Conservation (phyloP, 768 basidiomycete species). For the Lactarius psammicola region DNA sequence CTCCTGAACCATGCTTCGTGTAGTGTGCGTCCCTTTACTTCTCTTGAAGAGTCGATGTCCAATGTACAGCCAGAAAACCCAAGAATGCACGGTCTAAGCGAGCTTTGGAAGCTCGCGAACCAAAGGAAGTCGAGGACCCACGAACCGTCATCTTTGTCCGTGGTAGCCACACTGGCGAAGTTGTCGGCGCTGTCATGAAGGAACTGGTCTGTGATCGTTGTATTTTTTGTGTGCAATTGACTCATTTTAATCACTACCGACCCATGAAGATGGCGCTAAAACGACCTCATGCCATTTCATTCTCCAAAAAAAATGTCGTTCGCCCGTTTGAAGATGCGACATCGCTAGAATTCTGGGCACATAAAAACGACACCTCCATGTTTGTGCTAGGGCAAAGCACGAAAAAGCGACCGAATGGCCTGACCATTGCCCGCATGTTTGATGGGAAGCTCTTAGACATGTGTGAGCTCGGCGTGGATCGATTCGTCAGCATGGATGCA, state of each 20-base stretch:
- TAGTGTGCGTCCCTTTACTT: conserved; percentile 19
- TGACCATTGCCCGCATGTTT: conserved; percentile 85
- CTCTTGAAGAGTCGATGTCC: not conserved
- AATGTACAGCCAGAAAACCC: conserved; percentile 61
- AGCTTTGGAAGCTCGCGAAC: conserved; percentile 77
- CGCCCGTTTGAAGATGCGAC: conserved; percentile 85
- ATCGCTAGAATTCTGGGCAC: conserved; percentile 89
- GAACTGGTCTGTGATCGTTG: conserved; percentile 65
- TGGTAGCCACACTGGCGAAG: conserved; percentile 82
- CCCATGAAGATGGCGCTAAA: conserved; percentile 82
- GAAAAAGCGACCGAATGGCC: conserved; percentile 89
- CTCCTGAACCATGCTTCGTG: conserved; percentile 22
- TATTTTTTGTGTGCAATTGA: not conserved
- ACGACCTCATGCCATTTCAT: conserved; percentile 85
- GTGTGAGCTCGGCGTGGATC: conserved; percentile 90
- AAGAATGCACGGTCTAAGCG: conserved; percentile 96
- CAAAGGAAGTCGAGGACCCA: conserved; percentile 87
- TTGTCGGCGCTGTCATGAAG: conserved; percentile 76
- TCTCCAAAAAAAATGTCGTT: conserved; percentile 89
- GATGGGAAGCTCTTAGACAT: conserved; percentile 87
- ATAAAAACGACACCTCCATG: conserved; percentile 92
- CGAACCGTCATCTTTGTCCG: conserved; percentile 89
- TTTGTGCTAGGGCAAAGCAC: conserved; percentile 89
- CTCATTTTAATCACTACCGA: not conserved
- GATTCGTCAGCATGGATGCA: conserved; percentile 70